A percentile compares a stretch with the other conserved stretches of the same genome.
These are phyloP conservation scores for Dactylonectria macrodidyma DNA, from an alignment of 2,329 filamentous ascomycete species.

Conservation along the genomic window DNA sequence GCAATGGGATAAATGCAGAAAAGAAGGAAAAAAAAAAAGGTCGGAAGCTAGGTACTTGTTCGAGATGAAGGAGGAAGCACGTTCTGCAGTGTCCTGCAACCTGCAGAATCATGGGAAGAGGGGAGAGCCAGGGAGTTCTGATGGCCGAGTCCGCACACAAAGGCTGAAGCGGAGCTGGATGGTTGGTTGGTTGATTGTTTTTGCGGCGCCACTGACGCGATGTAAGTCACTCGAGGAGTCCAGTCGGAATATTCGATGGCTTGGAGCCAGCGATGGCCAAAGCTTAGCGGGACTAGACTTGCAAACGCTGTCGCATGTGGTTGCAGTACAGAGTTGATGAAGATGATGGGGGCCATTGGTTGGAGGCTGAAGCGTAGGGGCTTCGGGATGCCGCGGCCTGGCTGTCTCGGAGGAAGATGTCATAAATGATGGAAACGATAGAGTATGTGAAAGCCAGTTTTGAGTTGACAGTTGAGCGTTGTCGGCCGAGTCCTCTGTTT, in stretches of 20 bases:
- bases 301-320: slow-evolving; percentile 32
- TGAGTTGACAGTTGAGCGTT: slow-evolving; percentile 11
- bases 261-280: slow-evolving; percentile 12
- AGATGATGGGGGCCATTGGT: slow-evolving; percentile 20
- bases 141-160: slow-evolving; percentile 25
- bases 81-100: slow-evolving; percentile 12
- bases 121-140: slow-evolving; percentile 24
- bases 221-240: slow-evolving; percentile 38
- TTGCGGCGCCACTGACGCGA: slow-evolving; percentile 46
- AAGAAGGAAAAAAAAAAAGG: background rate
- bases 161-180: slow-evolving; percentile 23
- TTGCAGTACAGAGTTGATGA: slow-evolving; percentile 22
- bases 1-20: slow-evolving; percentile 9
- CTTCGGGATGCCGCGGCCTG: slow-evolving; percentile 12
- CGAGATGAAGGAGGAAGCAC: slow-evolving; percentile 8
- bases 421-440: slow-evolving; percentile 1
- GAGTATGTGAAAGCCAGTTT: background rate
- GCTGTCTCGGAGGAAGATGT: slow-evolving; percentile 4
- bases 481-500: slow-evolving; percentile 28
- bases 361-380: slow-evolving; percentile 12
- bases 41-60: slow-evolving; percentile 19
- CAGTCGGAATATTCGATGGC: slow-evolving; percentile 24
- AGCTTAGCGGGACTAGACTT: slow-evolving; percentile 21
- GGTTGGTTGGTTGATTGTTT: slow-evolving; percentile 43
- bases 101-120: slow-evolving; percentile 19